Evolutionary conservation across 2,329 filamentous ascomycete species (phyloP), one percentile per base, ranked within the genome.

Genomic region (Botrytis porri): DNA sequence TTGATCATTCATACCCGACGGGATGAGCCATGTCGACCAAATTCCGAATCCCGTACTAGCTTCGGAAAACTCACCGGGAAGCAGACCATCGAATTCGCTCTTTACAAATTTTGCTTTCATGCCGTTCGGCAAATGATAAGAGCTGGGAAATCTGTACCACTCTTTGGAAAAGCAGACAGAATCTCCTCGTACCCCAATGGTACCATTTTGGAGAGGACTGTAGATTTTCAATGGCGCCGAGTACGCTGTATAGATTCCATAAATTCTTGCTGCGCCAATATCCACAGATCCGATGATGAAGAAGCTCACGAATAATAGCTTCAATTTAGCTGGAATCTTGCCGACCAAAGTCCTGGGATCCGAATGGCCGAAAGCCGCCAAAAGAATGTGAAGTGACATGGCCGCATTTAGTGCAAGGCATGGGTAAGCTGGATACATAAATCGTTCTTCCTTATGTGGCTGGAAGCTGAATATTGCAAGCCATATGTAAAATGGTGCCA

Each of bases 361-460:
- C 1, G 88, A 87, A 35, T 89, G 90, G 29, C 95, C 94, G 65
- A 97, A 83, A 54, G 91, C 90, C 20, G 90, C 86, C 25, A 98
- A 86, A 2, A 97, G 80, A 73, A 97, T 92, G 81, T 98, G 94
- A 51, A 97, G 84, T 6, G 93, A 88, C 70, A 98, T 88, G 14
- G 95, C 93, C 4, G 95, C 95, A 79, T 97, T 98, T 51, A 99
- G 86, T 0, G 93, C 92, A 54, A 99, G 86, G 75, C 95, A 94
- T 1, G 96, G 96, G 79, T 99, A 99, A 3, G 90, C 93, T 0
- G 96, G 96, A 79, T 97, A 99, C 95, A 99, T 98, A 84, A 99
- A 99, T 10, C 96, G 88, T 83, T 99, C 96, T 81, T 99, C 96
- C 80, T 99, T 99, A 84, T 99, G 96, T 25, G 96, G 93, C 81